Percentiles rank a stretch among this genome's conserved stretches.
Evolutionary conservation across 257 asterid genomes (phyloP).

Genomic region (Fraxinus pennsylvanica): DNA sequence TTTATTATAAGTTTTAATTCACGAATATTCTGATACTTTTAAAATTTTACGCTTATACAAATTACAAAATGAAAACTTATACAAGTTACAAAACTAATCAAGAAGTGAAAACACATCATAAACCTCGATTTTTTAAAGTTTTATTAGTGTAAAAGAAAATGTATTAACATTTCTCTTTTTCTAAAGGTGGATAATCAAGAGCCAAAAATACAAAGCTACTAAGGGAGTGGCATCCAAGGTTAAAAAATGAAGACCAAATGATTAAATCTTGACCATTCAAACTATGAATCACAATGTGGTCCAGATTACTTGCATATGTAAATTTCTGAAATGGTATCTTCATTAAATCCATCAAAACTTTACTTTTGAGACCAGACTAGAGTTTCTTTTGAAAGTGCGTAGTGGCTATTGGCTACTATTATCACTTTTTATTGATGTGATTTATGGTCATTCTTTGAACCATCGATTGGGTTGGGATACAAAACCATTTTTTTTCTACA

Average conservation of each 20-base stretch:
- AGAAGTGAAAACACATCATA: neutral
- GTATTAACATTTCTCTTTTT: neutral
- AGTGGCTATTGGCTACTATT: constrained; percentile 30
- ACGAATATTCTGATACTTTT: no score
- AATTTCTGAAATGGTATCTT: constrained; percentile 26
- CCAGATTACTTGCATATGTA: constrained; percentile 31
- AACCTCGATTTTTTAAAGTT: no score
- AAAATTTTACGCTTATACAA: no score
- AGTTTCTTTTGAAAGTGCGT: constrained; percentile 27
- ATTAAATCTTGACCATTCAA: constrained; percentile 87
- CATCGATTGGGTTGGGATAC: constrained; percentile 44
- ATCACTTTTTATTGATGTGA: constrained; percentile 75
- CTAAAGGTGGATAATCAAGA: constrained; percentile 30
- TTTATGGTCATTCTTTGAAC: constrained; percentile 46
- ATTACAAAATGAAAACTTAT: no score
- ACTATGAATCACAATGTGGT: constrained; percentile 54
- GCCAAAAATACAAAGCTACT: constrained; percentile 41
- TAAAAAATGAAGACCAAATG: constrained; percentile 64
- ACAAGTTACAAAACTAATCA: neutral
- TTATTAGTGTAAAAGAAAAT: no score
- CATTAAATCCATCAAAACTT: constrained; percentile 39
- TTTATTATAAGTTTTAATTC: no score
- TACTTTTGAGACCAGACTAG: constrained; percentile 30
- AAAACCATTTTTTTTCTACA: constrained; percentile 7
- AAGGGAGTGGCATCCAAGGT: constrained; percentile 72